A percentile compares a stretch with the other conserved stretches of the same genome.
Conservation (phyloP, 2,329 filamentous ascomycete genomes). For the Juglanconis sp. region DNA sequence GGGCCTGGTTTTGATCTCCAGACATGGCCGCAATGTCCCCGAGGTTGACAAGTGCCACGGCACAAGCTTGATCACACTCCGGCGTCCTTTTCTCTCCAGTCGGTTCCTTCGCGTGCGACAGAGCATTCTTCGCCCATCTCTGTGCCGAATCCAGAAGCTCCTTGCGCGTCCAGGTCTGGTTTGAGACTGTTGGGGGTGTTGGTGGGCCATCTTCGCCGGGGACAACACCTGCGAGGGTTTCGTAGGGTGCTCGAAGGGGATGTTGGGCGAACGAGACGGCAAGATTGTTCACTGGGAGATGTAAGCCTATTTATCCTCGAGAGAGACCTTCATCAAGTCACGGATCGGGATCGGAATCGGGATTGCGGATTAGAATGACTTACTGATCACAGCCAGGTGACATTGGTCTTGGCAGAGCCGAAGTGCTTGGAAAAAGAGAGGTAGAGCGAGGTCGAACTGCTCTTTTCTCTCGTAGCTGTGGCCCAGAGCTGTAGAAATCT, state of each 20-base stretch:
- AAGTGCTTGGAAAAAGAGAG: conserved; percentile 82
- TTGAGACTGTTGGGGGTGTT: conserved; percentile 16
- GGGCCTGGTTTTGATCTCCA: conserved; percentile 62
- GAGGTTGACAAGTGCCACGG: conserved; percentile 80
- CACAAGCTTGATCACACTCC: conserved; percentile 82
- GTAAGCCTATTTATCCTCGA: conserved; percentile 8
- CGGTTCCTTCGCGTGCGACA: conserved; percentile 64
- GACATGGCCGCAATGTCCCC: conserved; percentile 79
- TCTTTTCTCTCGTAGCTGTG: conserved; percentile 71
- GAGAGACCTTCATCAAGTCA: neutral
- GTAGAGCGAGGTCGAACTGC: conserved; percentile 77
- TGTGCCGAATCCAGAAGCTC: conserved; percentile 66
- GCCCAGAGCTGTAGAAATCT: conserved; percentile 57
- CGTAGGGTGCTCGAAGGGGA: conserved; percentile 36
- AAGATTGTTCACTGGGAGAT: conserved; percentile 69
- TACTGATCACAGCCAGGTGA: conserved; percentile 76
- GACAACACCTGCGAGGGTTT: conserved; percentile 26
- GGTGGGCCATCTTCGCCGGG: conserved; percentile 12
- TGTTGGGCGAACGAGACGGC: conserved; percentile 71
- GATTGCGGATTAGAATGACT: conserved; percentile 28
- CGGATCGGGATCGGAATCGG: conserved; percentile 14
- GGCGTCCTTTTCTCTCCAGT: conserved; percentile 63
- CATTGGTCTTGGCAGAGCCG: conserved; percentile 65
- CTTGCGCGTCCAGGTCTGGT: conserved; percentile 45
- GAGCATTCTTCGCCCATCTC: conserved; percentile 76